Base-by-base conservation (phyloP, 2,329 filamentous ascomycete species). In the Apiospora aurea region DNA sequence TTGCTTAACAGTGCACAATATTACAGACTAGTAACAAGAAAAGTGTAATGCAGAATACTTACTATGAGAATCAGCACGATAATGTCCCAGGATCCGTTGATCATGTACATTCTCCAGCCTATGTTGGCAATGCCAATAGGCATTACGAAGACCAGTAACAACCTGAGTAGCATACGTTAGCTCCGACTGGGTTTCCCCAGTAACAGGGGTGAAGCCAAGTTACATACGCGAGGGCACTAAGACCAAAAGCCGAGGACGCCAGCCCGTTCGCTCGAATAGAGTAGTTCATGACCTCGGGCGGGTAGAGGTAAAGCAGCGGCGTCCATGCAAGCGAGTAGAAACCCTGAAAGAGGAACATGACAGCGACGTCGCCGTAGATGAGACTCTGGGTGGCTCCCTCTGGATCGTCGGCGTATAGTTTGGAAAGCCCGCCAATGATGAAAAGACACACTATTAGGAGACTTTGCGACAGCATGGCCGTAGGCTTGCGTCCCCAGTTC, bases 401-500 rank as follows among this genome's bases (percentile, higher is more conserved):
- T 7, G 76, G 76, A 57, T 80, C 67, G 11, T 67, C 49, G 44
- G 72, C 67, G 51, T 73, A 73, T 26, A 69, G 38, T 68, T 72
- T 72, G 24, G 69, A 71, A 29, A 74, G 64, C 38, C 71, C 71
- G 21, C 72, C 73, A 29, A 75, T 70, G 34, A 74, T 49, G 47
- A 74, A 74, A 7, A 74, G 53, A 47, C 71, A 87, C 26, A 83
- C 70, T 2, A 82, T 81, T 7, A 85, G 74, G 14, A 83, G 74
- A 16, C 72, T 71, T 67, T 84, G 80, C 0, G 82, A 84, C 13
- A 83, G 72, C 5, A 85, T 75, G 3, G 83, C 84, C 0, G 82
- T 83, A 1, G 81, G 78, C 72, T 85, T 86, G 13, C 86, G 82
- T 10, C 86, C 86, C 80, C 83, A 82, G 34, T 69, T 77, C 21